Conservation (phyloP, 495 filamentous ascomycete species). For the Darksidea phi region DNA sequence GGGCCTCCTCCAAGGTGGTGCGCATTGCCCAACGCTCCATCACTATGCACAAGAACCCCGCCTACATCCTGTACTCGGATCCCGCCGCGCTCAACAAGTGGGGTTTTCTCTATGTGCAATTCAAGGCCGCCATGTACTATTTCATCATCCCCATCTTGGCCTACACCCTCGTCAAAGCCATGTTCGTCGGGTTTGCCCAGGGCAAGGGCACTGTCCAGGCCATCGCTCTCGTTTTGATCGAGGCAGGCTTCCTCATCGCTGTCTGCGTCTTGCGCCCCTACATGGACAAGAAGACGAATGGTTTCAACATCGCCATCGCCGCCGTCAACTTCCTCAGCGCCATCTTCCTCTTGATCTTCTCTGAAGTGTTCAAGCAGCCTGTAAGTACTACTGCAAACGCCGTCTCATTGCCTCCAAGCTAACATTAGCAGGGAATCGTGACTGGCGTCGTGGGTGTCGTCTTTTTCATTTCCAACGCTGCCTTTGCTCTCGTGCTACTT, state of each 20-base stretch:
- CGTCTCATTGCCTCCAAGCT: slow-evolving; percentile 16
- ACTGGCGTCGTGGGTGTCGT: slow-evolving; percentile 92
- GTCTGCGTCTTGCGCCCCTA: slow-evolving; percentile 83
- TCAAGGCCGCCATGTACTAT: slow-evolving; percentile 94
- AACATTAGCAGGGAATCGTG: slow-evolving; percentile 59
- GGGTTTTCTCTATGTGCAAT: slow-evolving; percentile 98
- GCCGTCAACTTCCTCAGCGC: slow-evolving; percentile 88
- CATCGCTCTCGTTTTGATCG: slow-evolving; percentile 79
- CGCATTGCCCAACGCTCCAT: slow-evolving; percentile 84
- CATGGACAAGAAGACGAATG: slow-evolving; percentile 99
- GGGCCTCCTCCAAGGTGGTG: slow-evolving; percentile 87
- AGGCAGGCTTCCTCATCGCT: slow-evolving; percentile 74
- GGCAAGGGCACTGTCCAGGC: slow-evolving; percentile 72
- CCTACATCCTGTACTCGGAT: slow-evolving; percentile 96
- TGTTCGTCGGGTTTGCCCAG: slow-evolving; percentile 89
- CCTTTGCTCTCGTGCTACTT: slow-evolving; percentile 80
- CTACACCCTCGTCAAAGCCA: slow-evolving; percentile 80
- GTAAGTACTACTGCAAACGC: slow-evolving; percentile 48
- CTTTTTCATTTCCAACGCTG: slow-evolving; percentile 89
- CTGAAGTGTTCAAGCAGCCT: slow-evolving; percentile 93
- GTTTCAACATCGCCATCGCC: slow-evolving; percentile 91
- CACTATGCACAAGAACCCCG: slow-evolving; percentile 90
- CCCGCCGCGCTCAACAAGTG: slow-evolving; percentile 91
- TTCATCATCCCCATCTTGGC: slow-evolving; percentile 81
- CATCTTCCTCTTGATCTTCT: slow-evolving; percentile 89